Evolutionary conservation across 2,329 filamentous ascomycete genomes (phyloP), one percentile per base, ranked within the genome.

Genomic region (Calonectria pseudoturangicola): DNA sequence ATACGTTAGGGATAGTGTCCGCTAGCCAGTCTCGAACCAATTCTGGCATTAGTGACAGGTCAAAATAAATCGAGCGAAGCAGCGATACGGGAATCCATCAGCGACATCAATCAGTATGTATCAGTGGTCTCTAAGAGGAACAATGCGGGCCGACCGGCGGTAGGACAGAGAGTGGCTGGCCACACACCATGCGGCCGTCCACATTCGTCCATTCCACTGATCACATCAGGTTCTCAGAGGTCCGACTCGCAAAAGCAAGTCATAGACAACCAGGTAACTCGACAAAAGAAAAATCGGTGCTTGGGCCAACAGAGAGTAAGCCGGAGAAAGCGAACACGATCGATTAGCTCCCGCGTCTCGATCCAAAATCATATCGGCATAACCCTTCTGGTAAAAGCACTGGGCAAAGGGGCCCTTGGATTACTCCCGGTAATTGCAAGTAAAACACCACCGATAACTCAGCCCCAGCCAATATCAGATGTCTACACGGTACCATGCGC

Each of bases 141-240:
- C 30, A 39, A 48, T 39, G 48, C 33, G 48, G 58, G 36, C 48
- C 25, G 48, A 47, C 47, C n/a, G 30, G 21, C 65, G 70, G 70
- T 36, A 64, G 41, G 48, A 18, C 43, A 62, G 65, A 68, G 65
- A 65, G 27, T 13, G 48, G 65, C 41, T 63, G 65, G 51, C 47
- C 56, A 60, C 25, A 9, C 28, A 21, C 1, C 33, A 58, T 50
- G 58, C 48, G n/a, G 56, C 66, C 54, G 36, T 63, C 54, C 66
- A 33, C 18, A 48, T 43, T 68, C 16, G 48, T 41, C 54, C 13
- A 60, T 60, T n/a, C 13, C 54, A 27, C 54, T 60, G 54, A 58
- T 39, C n/a, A 21, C 54, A 58, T 58, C 33, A n/a, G 39, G n/a
- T 30, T 33, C 28, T 54, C 41, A 27, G 39, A 43, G 21, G 54